phyloP scores from a whole-genome alignment of 129 eudicot genomes.

The Calendula officinalis region DNA sequence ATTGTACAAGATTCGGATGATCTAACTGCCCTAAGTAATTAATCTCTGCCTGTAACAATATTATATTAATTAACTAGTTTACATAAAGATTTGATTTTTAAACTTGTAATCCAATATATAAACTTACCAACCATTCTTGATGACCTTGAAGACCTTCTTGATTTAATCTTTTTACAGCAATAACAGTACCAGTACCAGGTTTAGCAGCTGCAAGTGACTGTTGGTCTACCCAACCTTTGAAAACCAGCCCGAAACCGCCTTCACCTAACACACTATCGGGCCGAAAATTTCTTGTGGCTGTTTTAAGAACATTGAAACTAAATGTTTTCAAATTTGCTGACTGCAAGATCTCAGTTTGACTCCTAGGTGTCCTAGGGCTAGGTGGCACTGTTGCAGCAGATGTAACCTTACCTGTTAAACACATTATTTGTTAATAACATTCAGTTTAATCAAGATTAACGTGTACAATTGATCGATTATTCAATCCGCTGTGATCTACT shows the following conservation, averaged over 20 bases:
- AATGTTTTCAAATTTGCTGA: slow-evolving; percentile 54
- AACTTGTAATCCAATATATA: not conserved
- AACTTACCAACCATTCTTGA: slow-evolving; percentile 82
- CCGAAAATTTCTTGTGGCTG: slow-evolving; percentile 68
- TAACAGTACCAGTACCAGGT: slow-evolving; percentile 67
- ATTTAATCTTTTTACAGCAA: slow-evolving; percentile 63
- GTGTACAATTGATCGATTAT: not conserved
- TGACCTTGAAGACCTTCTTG: slow-evolving; percentile 74
- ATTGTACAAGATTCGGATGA: slow-evolving; percentile 70
- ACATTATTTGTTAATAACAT: not conserved
- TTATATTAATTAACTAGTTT: not conserved
- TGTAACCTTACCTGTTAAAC: slow-evolving; percentile 31
- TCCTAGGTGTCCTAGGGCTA: slow-evolving; percentile 31
- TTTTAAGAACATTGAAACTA: slow-evolving; percentile 43
- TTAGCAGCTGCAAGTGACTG: slow-evolving; percentile 58
- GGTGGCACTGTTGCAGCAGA: slow-evolving; percentile 36
- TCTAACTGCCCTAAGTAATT: slow-evolving; percentile 65
- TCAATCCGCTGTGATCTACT: not conserved
- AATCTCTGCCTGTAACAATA: slow-evolving; percentile 54
- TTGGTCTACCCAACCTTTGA: slow-evolving; percentile 75
- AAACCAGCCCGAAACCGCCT: slow-evolving; percentile 79
- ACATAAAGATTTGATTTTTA: not conserved
- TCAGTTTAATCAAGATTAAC: not conserved
- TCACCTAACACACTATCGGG: slow-evolving; percentile 84
- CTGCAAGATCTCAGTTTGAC: slow-evolving; percentile 58